These are phyloP conservation scores for Rhizopogon sp. DNA, from an alignment of 768 basidiomycete genomes.

Conservation along the genomic window DNA sequence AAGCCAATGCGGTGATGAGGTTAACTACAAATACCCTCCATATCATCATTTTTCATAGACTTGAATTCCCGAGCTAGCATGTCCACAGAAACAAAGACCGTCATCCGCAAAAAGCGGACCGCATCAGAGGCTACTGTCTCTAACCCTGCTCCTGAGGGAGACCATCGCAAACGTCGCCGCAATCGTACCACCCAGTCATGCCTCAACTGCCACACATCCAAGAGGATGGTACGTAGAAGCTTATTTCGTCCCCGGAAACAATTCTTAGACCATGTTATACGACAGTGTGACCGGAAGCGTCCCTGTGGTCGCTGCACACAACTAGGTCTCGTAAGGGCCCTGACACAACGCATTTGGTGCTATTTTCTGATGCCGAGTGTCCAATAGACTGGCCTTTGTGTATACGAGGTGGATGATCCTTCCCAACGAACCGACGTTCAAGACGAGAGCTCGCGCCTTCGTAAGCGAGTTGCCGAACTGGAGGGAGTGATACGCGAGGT, in stretches of 20 bases:
- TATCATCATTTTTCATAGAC: slow-evolving; percentile 1
- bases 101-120: slow-evolving; percentile 27
- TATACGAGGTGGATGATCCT: slow-evolving; percentile 81
- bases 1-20: slow-evolving; percentile 9
- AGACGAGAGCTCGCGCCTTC: slow-evolving; percentile 62
- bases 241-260: neutral
- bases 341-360: slow-evolving; percentile 22
- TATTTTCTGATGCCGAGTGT: slow-evolving; percentile 6
- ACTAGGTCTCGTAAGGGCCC: slow-evolving; percentile 31
- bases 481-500: slow-evolving; percentile 84
- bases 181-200: slow-evolving; percentile 74
- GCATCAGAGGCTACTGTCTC: slow-evolving; percentile 19
- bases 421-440: slow-evolving; percentile 45
- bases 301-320: slow-evolving; percentile 43
- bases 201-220: slow-evolving; percentile 68
- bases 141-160: slow-evolving; percentile 36
- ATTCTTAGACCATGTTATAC: neutral
- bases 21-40: slow-evolving; percentile 23
- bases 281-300: slow-evolving; percentile 43
- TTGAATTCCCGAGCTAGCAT: slow-evolving; percentile 9
- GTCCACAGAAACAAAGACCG: slow-evolving; percentile 20
- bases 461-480: slow-evolving; percentile 74
- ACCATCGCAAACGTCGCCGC: slow-evolving; percentile 58
- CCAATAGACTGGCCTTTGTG: slow-evolving; percentile 71
- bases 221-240: slow-evolving; percentile 52